Conservation (phyloP, 768 basidiomycete species). For the Termitomyces sp. region DNA sequence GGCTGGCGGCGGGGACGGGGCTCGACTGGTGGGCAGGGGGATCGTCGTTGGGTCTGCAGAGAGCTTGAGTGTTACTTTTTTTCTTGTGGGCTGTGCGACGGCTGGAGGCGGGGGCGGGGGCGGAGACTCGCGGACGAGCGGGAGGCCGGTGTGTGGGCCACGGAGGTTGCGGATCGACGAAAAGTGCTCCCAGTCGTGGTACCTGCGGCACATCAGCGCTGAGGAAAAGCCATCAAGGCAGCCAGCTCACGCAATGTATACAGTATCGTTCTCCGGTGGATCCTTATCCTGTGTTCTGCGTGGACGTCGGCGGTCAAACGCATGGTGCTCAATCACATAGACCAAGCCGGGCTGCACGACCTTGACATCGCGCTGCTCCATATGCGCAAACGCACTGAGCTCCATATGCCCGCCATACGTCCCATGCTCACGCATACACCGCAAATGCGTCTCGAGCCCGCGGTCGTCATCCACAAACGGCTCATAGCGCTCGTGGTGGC, state of each 20-base stretch:
- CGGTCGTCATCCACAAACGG: constrained; percentile 85
- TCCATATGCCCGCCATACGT: constrained; percentile 87
- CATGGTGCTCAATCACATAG: constrained; percentile 82
- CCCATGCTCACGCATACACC: constrained; percentile 79
- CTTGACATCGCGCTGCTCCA: constrained; percentile 75
- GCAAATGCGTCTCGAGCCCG: constrained; percentile 67
- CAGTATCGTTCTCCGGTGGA: constrained; percentile 28
- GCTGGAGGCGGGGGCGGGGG: constrained; percentile 20
- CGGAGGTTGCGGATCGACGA: constrained; percentile 85
- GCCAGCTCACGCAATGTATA: constrained; percentile 77
- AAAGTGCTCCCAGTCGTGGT: constrained; percentile 95
- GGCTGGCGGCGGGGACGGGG: constrained; percentile 8
- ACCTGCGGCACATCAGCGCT: constrained; percentile 38
- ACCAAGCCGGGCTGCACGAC: constrained; percentile 90
- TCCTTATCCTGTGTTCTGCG: constrained; percentile 24
- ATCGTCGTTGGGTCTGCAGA: constrained; percentile 13
- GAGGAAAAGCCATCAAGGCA: neutral
- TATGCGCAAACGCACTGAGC: constrained; percentile 86
- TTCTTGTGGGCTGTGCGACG: constrained; percentile 5
- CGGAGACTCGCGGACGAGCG: constrained; percentile 50
- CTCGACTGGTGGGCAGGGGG: constrained; percentile 8
- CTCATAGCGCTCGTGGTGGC: constrained; percentile 67
- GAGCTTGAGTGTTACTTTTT: constrained; percentile 27
- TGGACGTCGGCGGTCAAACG: constrained; percentile 47
- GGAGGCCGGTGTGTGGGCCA: constrained; percentile 78